Percentiles rank a stretch among this genome's conserved stretches.
These are phyloP conservation scores for Metschnikowia picachoensis DNA, from an alignment of 805 yeast species.

Conservation along the genomic window DNA sequence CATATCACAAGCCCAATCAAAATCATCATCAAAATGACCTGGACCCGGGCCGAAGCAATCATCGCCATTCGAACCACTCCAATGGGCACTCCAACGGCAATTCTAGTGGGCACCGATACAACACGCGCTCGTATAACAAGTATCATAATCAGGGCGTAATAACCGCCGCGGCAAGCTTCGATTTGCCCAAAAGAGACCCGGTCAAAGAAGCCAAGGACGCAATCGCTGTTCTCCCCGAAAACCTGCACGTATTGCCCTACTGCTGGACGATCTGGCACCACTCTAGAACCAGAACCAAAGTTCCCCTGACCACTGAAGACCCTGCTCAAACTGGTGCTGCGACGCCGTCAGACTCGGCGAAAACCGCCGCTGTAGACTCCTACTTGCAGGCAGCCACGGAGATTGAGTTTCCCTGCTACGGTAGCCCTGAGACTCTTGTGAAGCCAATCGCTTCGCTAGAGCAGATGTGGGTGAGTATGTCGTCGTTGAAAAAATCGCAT, in stretches of 20 bases:
- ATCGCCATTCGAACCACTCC: constrained; percentile 7
- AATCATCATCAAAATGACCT: constrained; percentile 4
- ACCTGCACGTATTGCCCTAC: constrained; percentile 41
- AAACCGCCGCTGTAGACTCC: constrained; percentile 34
- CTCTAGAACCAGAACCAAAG: constrained; percentile 27
- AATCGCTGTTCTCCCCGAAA: constrained; percentile 14
- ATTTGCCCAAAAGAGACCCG: constrained; percentile 36
- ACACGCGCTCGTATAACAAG: constrained; percentile 3
- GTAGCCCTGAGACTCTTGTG: constrained; percentile 16
- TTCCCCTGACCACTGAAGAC: constrained; percentile 14
- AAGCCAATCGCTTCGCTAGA: constrained; percentile 45
- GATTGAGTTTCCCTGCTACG: constrained; percentile 35
- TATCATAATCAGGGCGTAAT: constrained; percentile 3
- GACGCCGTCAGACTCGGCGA: constrained; percentile 13
- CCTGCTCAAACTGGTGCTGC: constrained; percentile 13
- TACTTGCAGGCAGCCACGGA: constrained; percentile 46
- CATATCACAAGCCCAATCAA: constrained; percentile 5
- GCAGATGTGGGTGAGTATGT: constrained; percentile 48
- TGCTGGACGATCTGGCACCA: constrained; percentile 52
- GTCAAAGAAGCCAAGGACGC: constrained; percentile 32
- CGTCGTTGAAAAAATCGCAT: constrained; percentile 35
- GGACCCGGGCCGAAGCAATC: constrained; percentile 7
- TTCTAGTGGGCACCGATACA: constrained; percentile 9
- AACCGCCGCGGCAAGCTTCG: constrained; percentile 12
- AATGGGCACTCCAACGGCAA: constrained; percentile 9